Evolutionary conservation across 257 asterid genomes (phyloP), one percentile per base, ranked within the genome.

Genomic region (Gentiana macrophylla): DNA sequence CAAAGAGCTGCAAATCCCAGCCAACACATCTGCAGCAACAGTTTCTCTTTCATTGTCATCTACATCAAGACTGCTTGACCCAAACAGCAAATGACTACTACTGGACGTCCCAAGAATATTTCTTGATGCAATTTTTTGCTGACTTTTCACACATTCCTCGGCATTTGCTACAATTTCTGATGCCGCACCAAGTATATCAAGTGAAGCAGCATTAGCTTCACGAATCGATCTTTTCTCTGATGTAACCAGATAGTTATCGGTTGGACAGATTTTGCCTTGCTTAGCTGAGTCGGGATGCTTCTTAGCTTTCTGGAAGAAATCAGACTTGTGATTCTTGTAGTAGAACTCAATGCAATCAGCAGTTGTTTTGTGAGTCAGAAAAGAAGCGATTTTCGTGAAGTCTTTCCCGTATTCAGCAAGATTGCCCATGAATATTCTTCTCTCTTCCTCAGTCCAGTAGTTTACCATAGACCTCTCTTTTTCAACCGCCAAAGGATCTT

Each of bases 341-440:
- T 93, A 93, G 64, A 93, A 93, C 82, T 93, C 94, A 34, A 93
- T 45, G 67, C 99, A 93, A 72, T 93, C 99, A 4, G 99, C 97
- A 45, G 81, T 66, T 41, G 94, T 83, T 62, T 81, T 93, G 61
- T 79, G 84, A 32, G 78, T 79, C 35, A 93, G 73, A 73, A 79
- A 89, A 59, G 97, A 89, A 56, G 97, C 81, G 48, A 93, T 93
- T 70, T 74, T 80, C 8, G 49, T 53, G 73, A 93, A 93, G 70
- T 93, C 74, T 68, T 93, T 93, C 63, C 99, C 97, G 56, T 75
- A 70, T n/a, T 59, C 15, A 15, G 82, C 77, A 63, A 88, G 85
- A 58, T 80, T 93, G 60, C 84, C 95, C 37, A 93, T 82, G 74
- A 93, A 93, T 37, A 70, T 73, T 62, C 86, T 89, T 58, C 59